Evolutionary conservation across 2,329 filamentous ascomycete genomes (phyloP), one percentile per base, ranked within the genome.

Genomic region (Apiospora koreana): DNA sequence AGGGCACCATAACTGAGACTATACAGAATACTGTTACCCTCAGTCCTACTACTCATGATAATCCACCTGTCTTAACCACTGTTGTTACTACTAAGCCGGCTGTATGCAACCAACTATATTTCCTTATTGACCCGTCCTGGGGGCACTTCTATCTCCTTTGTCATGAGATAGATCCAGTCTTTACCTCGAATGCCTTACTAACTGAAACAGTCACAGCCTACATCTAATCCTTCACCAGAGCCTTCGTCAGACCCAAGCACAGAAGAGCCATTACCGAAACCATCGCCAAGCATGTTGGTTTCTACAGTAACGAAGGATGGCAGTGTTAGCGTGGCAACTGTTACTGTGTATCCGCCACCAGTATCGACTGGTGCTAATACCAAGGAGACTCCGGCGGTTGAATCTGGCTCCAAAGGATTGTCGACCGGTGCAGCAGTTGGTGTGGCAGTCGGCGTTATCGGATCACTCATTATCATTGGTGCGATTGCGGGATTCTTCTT

Each of bases 231-330:
- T 28, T 69, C 74, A 31, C 72, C 75, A 16, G 71, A 74, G 67
- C 72, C 48, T 28, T 69, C 74, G 28, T 71, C 75, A 14, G 71
- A 74, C 65, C 70, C 75, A 16, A 75, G 73, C 23, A 72, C 75
- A 38, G 70, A 65, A 12, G 50, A 69, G 42, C 70, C 75, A 64
- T 74, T 73, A 23, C 75, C 72, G 54, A 73, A 71, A 50, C 75
- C 73, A 65, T 76, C 79, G 25, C 75, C 80, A 25, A 80, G 78
- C 12, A 82, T 80, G 10, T 78, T 77, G 23, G 74, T 75, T 16
- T 81, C 80, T 75, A 91, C 89, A 0, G 83, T 91, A 12, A 91
- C 88, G 0, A 82, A 83, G 8, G 85, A 83, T 12, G 88, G 88
- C 23, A 84, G 80, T 6, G 80, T 89, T 28, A 84, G 72, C 50